Percentiles rank a stretch among this genome's conserved stretches.
Conservation (phyloP, 2,329 filamentous ascomycete genomes). For the Colletotrichum sp. region DNA sequence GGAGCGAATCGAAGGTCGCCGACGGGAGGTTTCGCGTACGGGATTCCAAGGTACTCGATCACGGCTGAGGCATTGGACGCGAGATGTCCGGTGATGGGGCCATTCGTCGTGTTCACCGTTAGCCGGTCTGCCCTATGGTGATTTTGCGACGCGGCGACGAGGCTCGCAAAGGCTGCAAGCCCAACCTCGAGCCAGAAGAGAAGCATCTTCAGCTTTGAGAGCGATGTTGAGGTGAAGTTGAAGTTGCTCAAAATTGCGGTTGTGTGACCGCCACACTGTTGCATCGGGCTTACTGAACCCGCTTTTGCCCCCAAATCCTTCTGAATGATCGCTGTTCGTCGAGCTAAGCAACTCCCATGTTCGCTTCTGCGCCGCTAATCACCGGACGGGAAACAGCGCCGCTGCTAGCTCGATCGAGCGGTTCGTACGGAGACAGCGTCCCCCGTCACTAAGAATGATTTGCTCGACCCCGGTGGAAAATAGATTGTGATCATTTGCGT, state of each 20-base stretch:
- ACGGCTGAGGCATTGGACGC: slow-evolving; percentile 33
- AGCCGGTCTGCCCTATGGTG: background rate
- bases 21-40: slow-evolving; percentile 31
- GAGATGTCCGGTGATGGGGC: slow-evolving; percentile 35
- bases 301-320: background rate
- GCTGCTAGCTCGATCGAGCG: background rate
- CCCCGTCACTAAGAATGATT: accelerated
- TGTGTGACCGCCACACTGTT: background rate
- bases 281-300: background rate
- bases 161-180: background rate
- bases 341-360: background rate
- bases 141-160: background rate
- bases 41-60: slow-evolving; percentile 41
- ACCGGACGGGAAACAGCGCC: background rate
- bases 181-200: background rate
- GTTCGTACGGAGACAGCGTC: background rate
- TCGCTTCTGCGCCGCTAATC: background rate
- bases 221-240: background rate
- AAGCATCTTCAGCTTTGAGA: background rate
- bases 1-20: slow-evolving; percentile 27
- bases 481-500: background rate
- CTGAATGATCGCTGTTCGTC: background rate
- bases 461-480: background rate
- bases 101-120: slow-evolving; percentile 34
- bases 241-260: background rate